Evolutionary conservation across 805 yeast species (phyloP), one percentile per base, ranked within the genome.

Genomic region (Kodamaea fukazawae): DNA sequence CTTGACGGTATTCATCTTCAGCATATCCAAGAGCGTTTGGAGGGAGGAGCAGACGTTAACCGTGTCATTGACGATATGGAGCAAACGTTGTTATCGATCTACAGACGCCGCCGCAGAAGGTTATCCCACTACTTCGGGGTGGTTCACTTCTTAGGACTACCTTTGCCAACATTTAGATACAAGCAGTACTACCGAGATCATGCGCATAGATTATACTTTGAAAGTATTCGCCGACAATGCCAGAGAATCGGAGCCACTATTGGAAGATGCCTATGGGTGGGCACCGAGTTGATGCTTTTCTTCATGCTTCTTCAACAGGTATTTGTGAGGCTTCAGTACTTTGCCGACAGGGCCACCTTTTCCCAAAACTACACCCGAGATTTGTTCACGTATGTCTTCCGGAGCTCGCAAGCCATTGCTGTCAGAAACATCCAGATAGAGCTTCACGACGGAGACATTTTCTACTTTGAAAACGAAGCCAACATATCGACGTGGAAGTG

Each of bases 341-440:
- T 52, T 32, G 58, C 63, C 17, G 57, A 60, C 39, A 44, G 56
- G 30, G 49, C 56, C 12, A 60, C 69, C 2, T 63, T 53, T 37
- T 38, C 42, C n/a, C n/a, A 22, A 13, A 58, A 54, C 32, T 57
- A 56, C 32, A 42, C 60, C 23, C 30, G 42, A 17, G 70, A 65
- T 39, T 44, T 56, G n/a, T 28, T 54, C 38, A 60, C 69, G 4
- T 65, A 45, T 42, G 30, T 57, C 3, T 35, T 59, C 11, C 44
- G 55, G 13, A 47, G 59, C 43, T 41, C 48, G 34, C 37, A 38
- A 2, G n/a, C 17, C 9, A 35, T 61, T 8, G 13, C 53, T 15
- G 33, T 36, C 20, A 36, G 56, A 23, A 39, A 47, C 31, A 29
- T 32, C 16, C 31, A 38, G 12, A 40, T 50, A 11, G 18, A 22